Percentiles rank a stretch among this genome's conserved stretches.
phyloP scores from a whole-genome alignment of 345 rosid genomes.

The Heritiera littoralis region DNA sequence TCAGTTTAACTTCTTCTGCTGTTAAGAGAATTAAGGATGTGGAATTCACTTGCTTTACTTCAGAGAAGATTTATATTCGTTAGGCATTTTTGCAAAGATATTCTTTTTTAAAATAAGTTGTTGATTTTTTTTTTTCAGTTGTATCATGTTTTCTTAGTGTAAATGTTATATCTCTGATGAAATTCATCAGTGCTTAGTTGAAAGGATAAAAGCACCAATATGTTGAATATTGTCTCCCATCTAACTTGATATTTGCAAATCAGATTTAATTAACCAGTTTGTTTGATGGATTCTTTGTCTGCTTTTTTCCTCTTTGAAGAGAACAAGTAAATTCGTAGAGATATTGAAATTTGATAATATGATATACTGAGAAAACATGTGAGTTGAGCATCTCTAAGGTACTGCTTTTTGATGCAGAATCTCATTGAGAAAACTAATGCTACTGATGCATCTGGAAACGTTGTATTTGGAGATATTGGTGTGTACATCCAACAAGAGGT shows the following conservation, averaged over 20 bases:
- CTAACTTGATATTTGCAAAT: neutral
- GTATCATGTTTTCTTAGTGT: neutral
- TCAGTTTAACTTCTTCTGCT: neutral
- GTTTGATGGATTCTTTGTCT: neutral
- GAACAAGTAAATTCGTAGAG: neutral
- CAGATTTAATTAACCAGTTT: neutral
- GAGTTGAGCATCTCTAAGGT: constrained; percentile 21
- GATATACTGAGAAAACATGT: neutral
- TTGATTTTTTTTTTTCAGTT: neutral
- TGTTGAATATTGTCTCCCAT: neutral
- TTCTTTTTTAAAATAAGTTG: neutral
- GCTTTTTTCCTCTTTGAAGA: constrained; percentile 5
- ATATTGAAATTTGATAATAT: neutral
- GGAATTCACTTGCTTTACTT: neutral
- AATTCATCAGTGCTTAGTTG: neutral
- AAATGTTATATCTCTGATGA: neutral
- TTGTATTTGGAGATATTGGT: constrained; percentile 80
- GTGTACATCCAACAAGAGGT: constrained; percentile 97
- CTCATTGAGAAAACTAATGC: constrained; percentile 83
- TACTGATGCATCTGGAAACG: constrained; percentile 93
- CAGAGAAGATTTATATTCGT: neutral
- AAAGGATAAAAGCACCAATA: constrained; percentile 1
- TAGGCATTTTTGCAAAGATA: neutral
- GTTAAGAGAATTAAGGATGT: neutral
- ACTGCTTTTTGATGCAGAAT: constrained; percentile 48